phyloP scores from a whole-genome alignment of 176 grass and related monocot species.

The Hyparrhenia diplandra region DNA sequence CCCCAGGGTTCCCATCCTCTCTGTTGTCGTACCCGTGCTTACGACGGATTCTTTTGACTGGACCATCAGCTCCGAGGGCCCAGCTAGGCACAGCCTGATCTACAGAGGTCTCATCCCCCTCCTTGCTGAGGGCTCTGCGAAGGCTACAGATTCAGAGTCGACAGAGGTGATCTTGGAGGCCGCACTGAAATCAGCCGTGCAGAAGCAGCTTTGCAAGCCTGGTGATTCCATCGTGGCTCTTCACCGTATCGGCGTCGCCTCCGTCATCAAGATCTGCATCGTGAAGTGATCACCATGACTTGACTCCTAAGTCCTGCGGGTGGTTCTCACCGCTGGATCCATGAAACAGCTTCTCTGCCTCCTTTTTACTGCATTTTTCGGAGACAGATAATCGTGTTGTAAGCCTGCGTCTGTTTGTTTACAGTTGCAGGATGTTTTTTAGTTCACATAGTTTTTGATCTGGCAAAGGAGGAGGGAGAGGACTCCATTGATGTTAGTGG shows the following conservation, averaged over 20 bases:
- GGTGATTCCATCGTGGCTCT: slow-evolving; percentile 72
- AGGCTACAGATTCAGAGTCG: slow-evolving; percentile 81
- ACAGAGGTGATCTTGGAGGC: slow-evolving; percentile 78
- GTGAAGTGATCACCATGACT: slow-evolving; percentile 55
- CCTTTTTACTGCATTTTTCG: slow-evolving; percentile 8
- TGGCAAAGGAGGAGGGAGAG: slow-evolving; percentile 32
- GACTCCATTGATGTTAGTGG: slow-evolving; percentile 33
- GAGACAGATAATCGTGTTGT: slow-evolving; percentile 17
- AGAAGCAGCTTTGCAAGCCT: slow-evolving; percentile 67
- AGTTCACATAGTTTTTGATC: slow-evolving; percentile 26
- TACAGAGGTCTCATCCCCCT: slow-evolving; percentile 75
- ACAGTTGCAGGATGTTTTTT: slow-evolving; percentile 28
- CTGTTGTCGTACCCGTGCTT: slow-evolving; percentile 77
- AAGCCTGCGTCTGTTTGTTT: not conserved
- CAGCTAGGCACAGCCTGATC: slow-evolving; percentile 75
- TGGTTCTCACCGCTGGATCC: not conserved
- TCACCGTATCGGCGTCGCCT: slow-evolving; percentile 75
- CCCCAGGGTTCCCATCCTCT: slow-evolving; percentile 77
- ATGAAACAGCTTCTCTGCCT: not conserved
- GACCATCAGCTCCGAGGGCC: slow-evolving; percentile 70
- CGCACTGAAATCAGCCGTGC: slow-evolving; percentile 54
- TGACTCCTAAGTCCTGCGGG: not conserved
- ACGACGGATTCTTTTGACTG: slow-evolving; percentile 78
- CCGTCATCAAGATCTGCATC: slow-evolving; percentile 93
- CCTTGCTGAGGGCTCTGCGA: slow-evolving; percentile 80